Base-by-base conservation (phyloP, 129 eudicot genomes). In the Dittrichia graveolens region DNA sequence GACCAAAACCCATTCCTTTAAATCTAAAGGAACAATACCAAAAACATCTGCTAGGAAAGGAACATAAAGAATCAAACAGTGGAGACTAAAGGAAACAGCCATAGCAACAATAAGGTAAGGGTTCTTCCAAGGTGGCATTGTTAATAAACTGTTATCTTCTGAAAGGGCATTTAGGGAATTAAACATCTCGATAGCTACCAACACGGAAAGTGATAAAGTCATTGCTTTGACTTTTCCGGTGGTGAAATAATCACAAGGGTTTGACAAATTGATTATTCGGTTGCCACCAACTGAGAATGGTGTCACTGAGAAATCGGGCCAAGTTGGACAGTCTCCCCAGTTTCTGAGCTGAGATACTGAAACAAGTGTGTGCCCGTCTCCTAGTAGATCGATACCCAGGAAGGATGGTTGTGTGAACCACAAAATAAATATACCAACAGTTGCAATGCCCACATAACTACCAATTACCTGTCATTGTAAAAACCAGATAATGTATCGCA, bases 361-460 rank as follows among this genome's bases (percentile, higher is more conserved):
- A 49, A 91, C 89, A 16, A 91, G 90, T 59, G 91, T 86, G 76
- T 88, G 97, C 41, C 97, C 95, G 34, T 91, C 97, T 34, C 74
- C 63, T 18, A 56, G 19, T 16, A 86, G 96, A 74, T 86, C 49
- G 66, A 91, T 88, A 16, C 97, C 97, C 50, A 91, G 42, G 81
- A 88, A 86, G 4, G 97, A 82, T 12, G 96, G 78, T 10, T 75
- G 90, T 18, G 96, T 91, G 85, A 86, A 91, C 97, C 97, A 91
- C 66, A 91, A 11, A 4, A 91, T 66, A 47, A 91, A 88, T 12
- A 91, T 68, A 55, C 97, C 97, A 31, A 88, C 96, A 67, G 97
- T 91, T 18, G 97, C 97, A 53, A 88, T 40, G 24, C 97, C 96
- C 55, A 91, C 97, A 61, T 91, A 91, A 61, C 89, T 80, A 55